Conservation (phyloP, 2,329 filamentous ascomycete species). For the Pseudogymnoascus sp. region DNA sequence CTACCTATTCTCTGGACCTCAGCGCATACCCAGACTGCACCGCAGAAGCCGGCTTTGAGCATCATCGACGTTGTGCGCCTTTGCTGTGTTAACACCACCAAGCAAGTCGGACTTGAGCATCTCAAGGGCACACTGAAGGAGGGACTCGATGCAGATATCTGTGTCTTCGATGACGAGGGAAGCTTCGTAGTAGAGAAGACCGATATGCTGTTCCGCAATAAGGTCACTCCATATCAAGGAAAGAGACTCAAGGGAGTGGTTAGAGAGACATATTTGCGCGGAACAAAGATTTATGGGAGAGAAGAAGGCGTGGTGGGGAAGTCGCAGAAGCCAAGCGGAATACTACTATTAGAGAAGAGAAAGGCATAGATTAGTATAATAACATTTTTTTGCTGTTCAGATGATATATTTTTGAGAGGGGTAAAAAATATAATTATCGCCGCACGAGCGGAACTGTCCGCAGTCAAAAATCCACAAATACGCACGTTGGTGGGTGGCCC, state of each 20-base stretch:
- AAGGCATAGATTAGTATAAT: slow-evolving; percentile 8
- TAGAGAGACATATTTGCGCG: slow-evolving; percentile 28
- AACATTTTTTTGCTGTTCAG: not conserved
- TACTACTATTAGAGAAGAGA: slow-evolving; percentile 40
- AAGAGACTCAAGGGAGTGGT: slow-evolving; percentile 52
- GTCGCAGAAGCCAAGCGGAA: slow-evolving; percentile 38
- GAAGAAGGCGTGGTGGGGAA: slow-evolving; percentile 36
- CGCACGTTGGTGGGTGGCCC: not conserved
- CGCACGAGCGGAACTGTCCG: slow-evolving; percentile 5
- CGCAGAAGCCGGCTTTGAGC: slow-evolving; percentile 28
- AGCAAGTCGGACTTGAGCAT: slow-evolving; percentile 75
- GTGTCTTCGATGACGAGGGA: slow-evolving; percentile 80
- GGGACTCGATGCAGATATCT: slow-evolving; percentile 84
- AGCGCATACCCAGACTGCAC: slow-evolving; percentile 30
- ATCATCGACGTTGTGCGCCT: slow-evolving; percentile 76
- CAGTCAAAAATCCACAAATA: not conserved
- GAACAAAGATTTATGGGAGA: slow-evolving; percentile 24
- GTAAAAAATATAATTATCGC: not conserved
- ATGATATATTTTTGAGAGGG: not conserved
- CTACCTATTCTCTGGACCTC: slow-evolving; percentile 71
- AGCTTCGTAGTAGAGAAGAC: slow-evolving; percentile 64
- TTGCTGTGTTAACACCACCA: slow-evolving; percentile 78
- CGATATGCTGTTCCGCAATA: slow-evolving; percentile 65
- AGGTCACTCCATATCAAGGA: slow-evolving; percentile 38
- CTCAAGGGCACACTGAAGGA: slow-evolving; percentile 72